Evolutionary conservation across 129 eudicot species (phyloP), one percentile per base, ranked within the genome.

Genomic region (Calendula officinalis): DNA sequence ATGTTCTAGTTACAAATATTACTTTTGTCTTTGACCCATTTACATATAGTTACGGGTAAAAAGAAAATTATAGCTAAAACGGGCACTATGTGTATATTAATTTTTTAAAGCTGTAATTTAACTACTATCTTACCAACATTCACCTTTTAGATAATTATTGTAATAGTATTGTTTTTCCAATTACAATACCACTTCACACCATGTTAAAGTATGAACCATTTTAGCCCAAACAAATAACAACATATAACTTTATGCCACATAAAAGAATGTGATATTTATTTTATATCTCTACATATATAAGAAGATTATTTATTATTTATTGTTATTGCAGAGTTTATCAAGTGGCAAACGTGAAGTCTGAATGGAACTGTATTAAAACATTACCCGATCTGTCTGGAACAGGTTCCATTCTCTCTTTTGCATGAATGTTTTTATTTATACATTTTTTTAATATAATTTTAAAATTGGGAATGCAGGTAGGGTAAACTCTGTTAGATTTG

Each of bases 361-460:
- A 92, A 69, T 92, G 98, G 98, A 88, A 88, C 70, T 77, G 84
- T 58, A 76, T 92, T 51, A 92, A 92, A 74, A 88, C 91, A 15
- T 69, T 92, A 54, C 98, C 96, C 16, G 98, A 92, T 80, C 75
- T 92, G 74, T 92, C 98, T 27, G 98, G 98, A 83, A 88, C 96
- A 88, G 98, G 98, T 92, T 12, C 48, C 11, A 8, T 51, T 73
- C 55, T 10, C 12, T 62, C 50, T 43, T 32, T 8, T 12, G 22
- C 6, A 8, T 10, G 3, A 27, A 16, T 52, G 34, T 61, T 22
- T 37, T 8, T 70, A 22, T 8, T 3, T 30, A 39, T 47, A 35
- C 34, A 41, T 17, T n/a, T 43, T 35, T 43, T 12, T 27, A 50
- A 22, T 22, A 22, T 22, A 22, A 22, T 22, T 66, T 66, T 72